Conservation (phyloP, 768 basidiomycete species). For the Favolaschia claudopus region DNA sequence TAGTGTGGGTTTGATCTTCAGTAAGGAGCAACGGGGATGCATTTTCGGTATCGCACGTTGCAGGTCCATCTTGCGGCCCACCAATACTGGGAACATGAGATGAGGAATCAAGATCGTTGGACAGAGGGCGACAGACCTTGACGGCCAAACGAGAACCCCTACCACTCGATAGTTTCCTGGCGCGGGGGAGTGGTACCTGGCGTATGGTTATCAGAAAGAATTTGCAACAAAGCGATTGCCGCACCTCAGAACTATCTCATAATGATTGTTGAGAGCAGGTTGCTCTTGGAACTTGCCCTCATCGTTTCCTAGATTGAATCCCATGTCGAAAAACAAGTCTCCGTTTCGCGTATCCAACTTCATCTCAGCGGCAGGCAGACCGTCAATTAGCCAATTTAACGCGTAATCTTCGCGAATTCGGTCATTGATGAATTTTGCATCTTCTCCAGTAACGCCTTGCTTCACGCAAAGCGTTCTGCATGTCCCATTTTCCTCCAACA, state of each 20-base stretch:
- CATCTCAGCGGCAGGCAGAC: conserved; percentile 93
- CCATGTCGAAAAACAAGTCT: conserved; percentile 92
- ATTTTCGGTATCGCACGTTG: conserved; percentile 59
- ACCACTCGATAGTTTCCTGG: conserved; percentile 84
- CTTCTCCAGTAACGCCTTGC: conserved; percentile 63
- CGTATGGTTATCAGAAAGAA: too few species aligned
- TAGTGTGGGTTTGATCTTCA: conserved; percentile 63
- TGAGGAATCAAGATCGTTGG: not conserved
- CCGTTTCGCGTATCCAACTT: conserved; percentile 79
- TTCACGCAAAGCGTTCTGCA: conserved; percentile 79
- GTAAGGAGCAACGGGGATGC: conserved; percentile 61
- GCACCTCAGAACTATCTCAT: conserved; percentile 82
- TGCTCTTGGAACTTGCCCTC: conserved; percentile 61
- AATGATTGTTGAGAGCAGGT: conserved; percentile 91
- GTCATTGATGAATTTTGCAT: conserved; percentile 90
- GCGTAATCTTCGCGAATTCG: conserved; percentile 93
- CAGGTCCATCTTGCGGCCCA: conserved; percentile 57
- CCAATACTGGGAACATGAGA: conserved; percentile 67
- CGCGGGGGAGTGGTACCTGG: conserved; percentile 81
- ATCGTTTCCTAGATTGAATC: conserved; percentile 90
- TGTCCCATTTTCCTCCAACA: conserved; percentile 77
- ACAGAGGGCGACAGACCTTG: conserved; percentile 41
- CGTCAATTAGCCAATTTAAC: conserved; percentile 94
- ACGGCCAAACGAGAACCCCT: conserved; percentile 87
- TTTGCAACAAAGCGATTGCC: conserved; percentile 23